Percentiles rank a stretch among this genome's conserved stretches.
Conservation (phyloP, 495 filamentous ascomycete genomes). For the Aspergillus homomorphus region DNA sequence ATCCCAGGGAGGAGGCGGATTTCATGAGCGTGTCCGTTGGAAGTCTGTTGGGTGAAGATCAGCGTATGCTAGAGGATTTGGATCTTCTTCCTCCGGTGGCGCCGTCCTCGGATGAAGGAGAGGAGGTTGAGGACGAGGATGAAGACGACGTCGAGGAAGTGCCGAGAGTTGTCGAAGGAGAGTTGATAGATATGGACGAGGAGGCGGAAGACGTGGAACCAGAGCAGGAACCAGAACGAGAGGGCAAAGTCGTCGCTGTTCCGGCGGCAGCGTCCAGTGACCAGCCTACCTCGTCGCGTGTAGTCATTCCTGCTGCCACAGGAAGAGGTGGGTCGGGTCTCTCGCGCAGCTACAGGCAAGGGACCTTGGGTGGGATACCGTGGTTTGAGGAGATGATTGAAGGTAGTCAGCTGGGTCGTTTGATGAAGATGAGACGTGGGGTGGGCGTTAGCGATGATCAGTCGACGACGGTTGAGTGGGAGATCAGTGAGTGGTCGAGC, state of each 20-base stretch:
- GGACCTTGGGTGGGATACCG: constrained; percentile 54
- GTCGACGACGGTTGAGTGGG: constrained; percentile 69
- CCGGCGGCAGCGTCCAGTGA: constrained; percentile 13
- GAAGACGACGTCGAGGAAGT: neutral
- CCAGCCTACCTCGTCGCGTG: constrained; percentile 14
- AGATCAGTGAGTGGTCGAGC: constrained; percentile 73
- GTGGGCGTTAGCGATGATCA: constrained; percentile 53
- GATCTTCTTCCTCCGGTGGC: constrained; percentile 51
- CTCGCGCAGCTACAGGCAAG: constrained; percentile 30
- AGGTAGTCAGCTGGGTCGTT: constrained; percentile 64
- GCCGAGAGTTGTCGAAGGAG: neutral
- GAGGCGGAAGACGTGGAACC: constrained; percentile 29
- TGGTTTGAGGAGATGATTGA: constrained; percentile 83
- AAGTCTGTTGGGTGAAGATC: constrained; percentile 61
- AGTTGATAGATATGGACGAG: constrained; percentile 22
- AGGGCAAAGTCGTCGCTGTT: constrained; percentile 36
- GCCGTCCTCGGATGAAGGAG: constrained; percentile 9
- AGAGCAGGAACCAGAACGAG: constrained; percentile 23
- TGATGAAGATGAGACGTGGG: constrained; percentile 59
- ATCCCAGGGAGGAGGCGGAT: constrained; percentile 62
- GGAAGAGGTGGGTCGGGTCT: constrained; percentile 13
- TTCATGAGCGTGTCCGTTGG: constrained; percentile 74
- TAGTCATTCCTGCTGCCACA: constrained; percentile 24
- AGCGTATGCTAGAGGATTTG: constrained; percentile 65
- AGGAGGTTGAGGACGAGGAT: constrained; percentile 12